Conservation (phyloP, 179 eudicot genomes). For the Beta corolliflora region DNA sequence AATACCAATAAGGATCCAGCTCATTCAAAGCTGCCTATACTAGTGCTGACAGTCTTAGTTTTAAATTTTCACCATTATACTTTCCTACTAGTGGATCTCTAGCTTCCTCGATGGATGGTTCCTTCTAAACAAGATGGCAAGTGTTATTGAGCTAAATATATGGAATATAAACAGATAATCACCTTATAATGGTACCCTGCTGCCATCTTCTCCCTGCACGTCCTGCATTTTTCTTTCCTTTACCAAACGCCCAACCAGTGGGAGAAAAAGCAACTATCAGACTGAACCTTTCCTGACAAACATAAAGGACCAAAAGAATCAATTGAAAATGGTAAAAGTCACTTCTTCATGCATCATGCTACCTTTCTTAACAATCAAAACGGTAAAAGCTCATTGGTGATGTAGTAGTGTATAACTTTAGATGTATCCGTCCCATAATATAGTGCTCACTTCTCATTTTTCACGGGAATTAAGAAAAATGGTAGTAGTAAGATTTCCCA, state of each 20-base stretch:
- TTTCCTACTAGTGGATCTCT: slow-evolving; percentile 2
- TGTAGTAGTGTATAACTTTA: not conserved
- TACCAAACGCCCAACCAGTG: slow-evolving; percentile 92
- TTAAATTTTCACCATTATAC: not conserved
- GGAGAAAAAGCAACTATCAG: slow-evolving; percentile 93
- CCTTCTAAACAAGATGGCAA: not conserved
- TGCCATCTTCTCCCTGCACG: slow-evolving; percentile 85
- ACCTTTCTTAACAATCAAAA: not conserved
- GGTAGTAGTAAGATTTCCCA: no score
- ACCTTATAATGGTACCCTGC: slow-evolving; percentile 97
- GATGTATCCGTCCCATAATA: not conserved
- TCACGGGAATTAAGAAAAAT: no score
- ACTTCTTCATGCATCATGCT: not conserved
- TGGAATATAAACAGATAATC: slow-evolving; percentile 10
- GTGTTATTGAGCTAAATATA: not conserved
- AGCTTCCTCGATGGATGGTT: not conserved
- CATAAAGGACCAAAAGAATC: slow-evolving; percentile 11
- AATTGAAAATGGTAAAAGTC: not conserved
- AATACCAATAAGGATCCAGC: not conserved
- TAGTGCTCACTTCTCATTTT: no score
- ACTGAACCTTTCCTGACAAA: slow-evolving; percentile 63
- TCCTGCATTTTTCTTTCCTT: slow-evolving; percentile 86
- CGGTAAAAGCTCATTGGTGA: not conserved
- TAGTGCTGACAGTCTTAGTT: not conserved
- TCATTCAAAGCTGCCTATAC: not conserved